Percentiles rank a stretch among this genome's conserved stretches.
phyloP scores from a whole-genome alignment of 169 alveolate species.

The Eimeria nieschulzi region DNA sequence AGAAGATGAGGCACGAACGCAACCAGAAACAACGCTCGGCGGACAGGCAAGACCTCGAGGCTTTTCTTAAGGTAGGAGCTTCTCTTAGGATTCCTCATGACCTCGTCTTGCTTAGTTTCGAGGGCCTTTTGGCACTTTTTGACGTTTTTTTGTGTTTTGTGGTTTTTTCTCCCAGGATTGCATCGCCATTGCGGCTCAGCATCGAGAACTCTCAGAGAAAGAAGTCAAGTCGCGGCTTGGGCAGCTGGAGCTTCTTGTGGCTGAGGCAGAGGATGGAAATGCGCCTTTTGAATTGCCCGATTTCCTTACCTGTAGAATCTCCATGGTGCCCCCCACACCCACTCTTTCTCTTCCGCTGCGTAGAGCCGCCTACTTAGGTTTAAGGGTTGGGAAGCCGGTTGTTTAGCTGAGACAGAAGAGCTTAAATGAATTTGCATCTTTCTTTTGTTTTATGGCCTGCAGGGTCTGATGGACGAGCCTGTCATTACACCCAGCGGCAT shows the following conservation, averaged over 20 bases:
- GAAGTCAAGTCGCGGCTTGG: slow-evolving; percentile 53
- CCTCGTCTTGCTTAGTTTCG: too few relatives aligned
- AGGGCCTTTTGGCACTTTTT: neutral
- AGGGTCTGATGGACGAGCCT: slow-evolving; percentile 89
- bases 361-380: too few relatives aligned
- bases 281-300: slow-evolving; percentile 83
- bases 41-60: slow-evolving; percentile 43
- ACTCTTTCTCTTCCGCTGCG: too few relatives aligned
- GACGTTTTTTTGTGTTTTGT: neutral
- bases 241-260: slow-evolving; percentile 76
- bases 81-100: too few relatives aligned
- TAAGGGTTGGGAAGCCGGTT: too few relatives aligned
- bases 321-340: slow-evolving; percentile 81
- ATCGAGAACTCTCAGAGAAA: slow-evolving; percentile 15
- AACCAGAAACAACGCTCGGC: slow-evolving; percentile 32
- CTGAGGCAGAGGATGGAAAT: slow-evolving; percentile 77
- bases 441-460: neutral
- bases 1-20: slow-evolving; percentile 27
- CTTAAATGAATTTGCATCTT: too few relatives aligned
- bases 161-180: slow-evolving; percentile 28
- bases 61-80: slow-evolving; percentile 37
- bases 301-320: slow-evolving; percentile 87
- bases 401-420: too few relatives aligned
- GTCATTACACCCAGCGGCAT: slow-evolving; percentile 89
- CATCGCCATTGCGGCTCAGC: slow-evolving; percentile 41